Evolutionary conservation across 495 filamentous ascomycete species (phyloP), one percentile per base, ranked within the genome.

Genomic region (Opeltia flavorubescens): DNA sequence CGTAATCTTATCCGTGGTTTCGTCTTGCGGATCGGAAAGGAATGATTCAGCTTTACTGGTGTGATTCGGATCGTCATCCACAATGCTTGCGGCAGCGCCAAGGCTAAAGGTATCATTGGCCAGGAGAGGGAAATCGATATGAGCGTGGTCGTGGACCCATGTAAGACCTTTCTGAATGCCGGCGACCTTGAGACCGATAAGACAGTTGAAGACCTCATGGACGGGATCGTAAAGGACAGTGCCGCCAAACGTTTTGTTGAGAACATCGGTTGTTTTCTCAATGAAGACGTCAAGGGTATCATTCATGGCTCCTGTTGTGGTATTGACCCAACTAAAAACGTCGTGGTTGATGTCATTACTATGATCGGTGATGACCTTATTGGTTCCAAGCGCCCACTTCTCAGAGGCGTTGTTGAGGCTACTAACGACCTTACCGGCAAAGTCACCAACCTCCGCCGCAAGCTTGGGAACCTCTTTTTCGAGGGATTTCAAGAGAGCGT

Each of bases 291-390:
- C 89, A 21, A 98, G 76, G 0, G 91, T 96, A 49, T 81, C 58
- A 60, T 96, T 96, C 41, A 95, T 67, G 0, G 84, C 83, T 3
- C 62, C 65, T 0, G 89, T 95, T 9, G 78, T 83, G 29, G 78
- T 87, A 35, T 78, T 83, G 25, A 94, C 86, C 84, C 89, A 94
- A 49, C 87, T 83, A 49, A 95, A 78, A 35, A 98, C 62, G 39
- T 95, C 77, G 21, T 76, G 48, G 65, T 96, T 98, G 59, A 98
- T 74, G 20, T 84, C 75, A 20, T 60, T 60, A 63, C 84, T 83
- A 21, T 82, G 76, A 34, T 66, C 64, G 21, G 60, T 62, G 57
- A 95, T 82, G 28, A 78, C 84, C 4, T 60, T 62, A 65, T 96
- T 96, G 36, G 87, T 78, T 23, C 74, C 75, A 28, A 68, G 62